Evolutionary conservation across 164 flowering plant genomes (phyloP).

Genomic region (Brasenia schreberi): DNA sequence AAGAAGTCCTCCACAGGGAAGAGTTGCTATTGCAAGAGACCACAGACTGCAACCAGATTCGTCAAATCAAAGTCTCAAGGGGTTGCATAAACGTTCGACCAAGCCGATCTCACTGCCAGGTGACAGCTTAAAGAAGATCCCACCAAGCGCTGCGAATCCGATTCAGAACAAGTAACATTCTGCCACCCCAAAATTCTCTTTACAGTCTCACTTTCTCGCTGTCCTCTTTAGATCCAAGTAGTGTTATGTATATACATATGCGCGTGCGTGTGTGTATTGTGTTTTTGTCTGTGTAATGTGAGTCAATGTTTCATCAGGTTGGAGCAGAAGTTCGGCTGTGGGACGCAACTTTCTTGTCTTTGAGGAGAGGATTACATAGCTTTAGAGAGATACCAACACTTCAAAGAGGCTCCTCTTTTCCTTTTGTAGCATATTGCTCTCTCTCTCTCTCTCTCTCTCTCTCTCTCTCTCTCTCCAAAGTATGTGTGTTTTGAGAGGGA

Average conservation of each 20-base stretch:
- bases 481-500: no score
- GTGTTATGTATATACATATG: background rate
- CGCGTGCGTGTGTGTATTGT: background rate
- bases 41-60: constrained; percentile 1
- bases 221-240: background rate
- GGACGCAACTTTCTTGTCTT: background rate
- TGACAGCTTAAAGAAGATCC: constrained; percentile 33
- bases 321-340: background rate
- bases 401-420: background rate
- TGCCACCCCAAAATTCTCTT: background rate
- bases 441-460: no score
- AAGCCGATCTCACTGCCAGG: constrained; percentile 21
- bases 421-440: background rate
- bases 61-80: constrained; percentile 14
- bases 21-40: constrained; percentile 8
- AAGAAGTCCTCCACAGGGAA: background rate
- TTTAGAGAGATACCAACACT: background rate
- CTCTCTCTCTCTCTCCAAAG: no score
- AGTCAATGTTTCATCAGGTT: background rate
- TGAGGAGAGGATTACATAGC: background rate
- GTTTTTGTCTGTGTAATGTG: no score
- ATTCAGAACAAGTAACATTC: constrained; percentile 51
- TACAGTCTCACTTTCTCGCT: background rate
- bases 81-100: constrained; percentile 15
- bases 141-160: constrained; percentile 45